A percentile compares a stretch with the other conserved stretches of the same genome.
Conservation (phyloP, 108 stramenopile genomes). For the Pseudonitzschia pungens region DNA sequence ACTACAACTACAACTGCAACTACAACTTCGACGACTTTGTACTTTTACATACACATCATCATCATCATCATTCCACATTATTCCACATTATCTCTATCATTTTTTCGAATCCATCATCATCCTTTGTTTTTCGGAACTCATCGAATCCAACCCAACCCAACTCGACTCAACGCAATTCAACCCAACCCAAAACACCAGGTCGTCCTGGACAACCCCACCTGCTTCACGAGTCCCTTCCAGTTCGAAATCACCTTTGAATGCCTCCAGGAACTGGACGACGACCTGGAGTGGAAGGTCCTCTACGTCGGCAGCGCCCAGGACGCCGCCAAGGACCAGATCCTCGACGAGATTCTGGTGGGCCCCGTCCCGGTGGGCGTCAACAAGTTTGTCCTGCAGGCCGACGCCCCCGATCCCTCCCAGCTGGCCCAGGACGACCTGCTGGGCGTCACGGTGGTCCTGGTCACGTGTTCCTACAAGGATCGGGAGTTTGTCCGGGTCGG, state of each 20-base stretch:
- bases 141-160: background rate
- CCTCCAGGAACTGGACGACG: conserved; percentile 80
- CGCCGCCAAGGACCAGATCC: conserved; percentile 83
- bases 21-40: too few relatives aligned
- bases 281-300: conserved; percentile 97
- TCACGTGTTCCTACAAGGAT: conserved; percentile 94
- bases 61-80: too few relatives aligned
- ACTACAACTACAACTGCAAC: too few relatives aligned
- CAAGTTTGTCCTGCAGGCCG: conserved; percentile 91
- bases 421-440: conserved; percentile 88
- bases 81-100: too few relatives aligned
- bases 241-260: conserved; percentile 99
- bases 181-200: conserved; percentile 36
- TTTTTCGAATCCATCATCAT: too few relatives aligned
- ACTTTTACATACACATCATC: too few relatives aligned
- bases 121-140: too few relatives aligned
- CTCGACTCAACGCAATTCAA: background rate
- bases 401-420: conserved; percentile 80
- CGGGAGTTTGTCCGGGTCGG: conserved; percentile 97
- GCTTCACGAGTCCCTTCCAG: conserved; percentile 91
- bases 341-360: conserved; percentile 97
- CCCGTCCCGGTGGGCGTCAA: conserved; percentile 94
- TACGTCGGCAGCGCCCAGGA: conserved; percentile 97
- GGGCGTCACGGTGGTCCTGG: conserved; percentile 97
- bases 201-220: conserved; percentile 95